A percentile compares a stretch with the other conserved stretches of the same genome.
Evolutionary conservation across 208 protist species (phyloP).

Genomic region (Phytomonas sp.): DNA sequence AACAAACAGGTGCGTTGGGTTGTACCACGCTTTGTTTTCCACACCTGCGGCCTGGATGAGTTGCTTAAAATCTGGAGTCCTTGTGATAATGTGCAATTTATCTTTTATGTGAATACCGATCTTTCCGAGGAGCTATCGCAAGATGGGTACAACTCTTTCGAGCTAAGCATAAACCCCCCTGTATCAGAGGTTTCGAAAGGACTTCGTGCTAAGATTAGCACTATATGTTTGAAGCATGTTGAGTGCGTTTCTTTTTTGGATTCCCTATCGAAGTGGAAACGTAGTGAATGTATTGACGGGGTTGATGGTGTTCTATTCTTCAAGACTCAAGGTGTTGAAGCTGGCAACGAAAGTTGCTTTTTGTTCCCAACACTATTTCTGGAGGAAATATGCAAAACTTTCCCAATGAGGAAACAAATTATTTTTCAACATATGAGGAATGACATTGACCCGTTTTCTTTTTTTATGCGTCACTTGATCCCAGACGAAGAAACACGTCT

Average conservation of each 20-base stretch:
- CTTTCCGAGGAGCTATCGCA: background rate
- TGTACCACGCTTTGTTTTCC: background rate
- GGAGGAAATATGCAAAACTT: background rate
- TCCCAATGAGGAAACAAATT: background rate
- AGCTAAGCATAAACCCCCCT: background rate
- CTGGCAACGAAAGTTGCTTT: background rate
- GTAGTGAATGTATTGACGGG: background rate
- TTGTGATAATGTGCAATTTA: background rate
- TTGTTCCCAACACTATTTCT: background rate
- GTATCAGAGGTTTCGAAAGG: background rate
- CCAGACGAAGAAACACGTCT: background rate
- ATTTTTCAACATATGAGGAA: background rate
- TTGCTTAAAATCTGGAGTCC: background rate
- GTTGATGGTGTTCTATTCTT: background rate
- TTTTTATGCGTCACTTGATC: background rate
- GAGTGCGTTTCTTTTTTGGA: background rate
- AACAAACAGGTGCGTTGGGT: background rate
- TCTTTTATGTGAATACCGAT: background rate
- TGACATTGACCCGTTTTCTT: background rate
- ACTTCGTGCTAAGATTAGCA: background rate
- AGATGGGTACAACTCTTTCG: background rate
- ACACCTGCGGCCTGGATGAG: background rate
- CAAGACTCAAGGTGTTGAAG: background rate
- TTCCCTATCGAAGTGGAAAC: background rate
- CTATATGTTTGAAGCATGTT: background rate